A percentile compares a stretch with the other conserved stretches of the same genome.
phyloP scores from a whole-genome alignment of 2,329 filamentous ascomycete species.

The Truncatella angustata region DNA sequence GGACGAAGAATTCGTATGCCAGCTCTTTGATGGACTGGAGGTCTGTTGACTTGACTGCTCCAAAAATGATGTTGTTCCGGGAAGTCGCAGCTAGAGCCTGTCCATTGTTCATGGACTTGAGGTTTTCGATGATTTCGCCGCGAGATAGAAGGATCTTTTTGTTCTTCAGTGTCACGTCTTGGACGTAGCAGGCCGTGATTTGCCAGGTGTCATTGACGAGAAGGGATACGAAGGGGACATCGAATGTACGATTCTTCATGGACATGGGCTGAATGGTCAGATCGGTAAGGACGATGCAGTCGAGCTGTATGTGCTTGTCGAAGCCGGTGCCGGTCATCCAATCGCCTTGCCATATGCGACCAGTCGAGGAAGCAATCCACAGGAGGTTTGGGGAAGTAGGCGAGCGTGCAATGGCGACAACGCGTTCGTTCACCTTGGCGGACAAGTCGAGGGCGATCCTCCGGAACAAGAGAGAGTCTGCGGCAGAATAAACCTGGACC shows the following conservation, averaged over 20 bases:
- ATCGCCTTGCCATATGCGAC: constrained; percentile 55
- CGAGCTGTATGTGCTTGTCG: constrained; percentile 39
- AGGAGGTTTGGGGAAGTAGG: constrained; percentile 43
- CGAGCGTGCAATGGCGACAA: constrained; percentile 46
- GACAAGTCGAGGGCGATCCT: constrained; percentile 57
- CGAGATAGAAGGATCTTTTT: constrained; percentile 36
- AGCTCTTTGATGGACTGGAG: constrained; percentile 38
- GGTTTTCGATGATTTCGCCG: constrained; percentile 40
- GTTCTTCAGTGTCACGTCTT: constrained; percentile 23
- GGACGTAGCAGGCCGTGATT: constrained; percentile 45
- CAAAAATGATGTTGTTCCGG: constrained; percentile 58
- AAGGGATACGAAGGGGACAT: constrained; percentile 48
- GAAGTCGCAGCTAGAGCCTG: constrained; percentile 56
- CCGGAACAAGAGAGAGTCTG: constrained; percentile 77
- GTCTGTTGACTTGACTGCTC: constrained; percentile 39
- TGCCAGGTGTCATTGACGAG: constrained; percentile 37
- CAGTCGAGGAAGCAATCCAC: constrained; percentile 61
- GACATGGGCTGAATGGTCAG: constrained; percentile 41
- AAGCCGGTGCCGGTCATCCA: constrained; percentile 51
- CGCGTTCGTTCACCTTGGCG: constrained; percentile 26
- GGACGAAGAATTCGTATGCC: constrained; percentile 55
- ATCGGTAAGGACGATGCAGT: constrained; percentile 43
- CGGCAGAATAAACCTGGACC: constrained; percentile 77
- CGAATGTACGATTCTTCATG: constrained; percentile 32
- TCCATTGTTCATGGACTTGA: constrained; percentile 52